Base-by-base conservation (phyloP, 192 early-diverging fungal genomes). In the Coemansia sp. region DNA sequence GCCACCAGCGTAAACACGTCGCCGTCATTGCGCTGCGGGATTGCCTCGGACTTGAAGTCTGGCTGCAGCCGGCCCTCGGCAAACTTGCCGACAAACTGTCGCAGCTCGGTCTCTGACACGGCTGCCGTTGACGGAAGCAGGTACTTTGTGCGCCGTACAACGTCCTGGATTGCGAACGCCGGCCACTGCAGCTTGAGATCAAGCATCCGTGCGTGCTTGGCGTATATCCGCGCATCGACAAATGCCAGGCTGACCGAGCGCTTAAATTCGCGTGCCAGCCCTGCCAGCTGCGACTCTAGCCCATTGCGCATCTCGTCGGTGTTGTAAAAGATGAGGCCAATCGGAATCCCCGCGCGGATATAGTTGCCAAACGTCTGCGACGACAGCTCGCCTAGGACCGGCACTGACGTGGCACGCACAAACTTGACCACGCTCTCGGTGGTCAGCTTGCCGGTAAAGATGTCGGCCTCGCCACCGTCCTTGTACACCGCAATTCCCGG, bases 1-100 rank as follows among this genome's bases (percentile, higher is more conserved):
- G 85, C 87, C 48, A 98, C 95, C 62, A 95, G 82, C 23, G 90
- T 84, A 82, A 87, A 91, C 56, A 97, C 92, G 34, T 85, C 81
- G 4, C 69, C 93, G 57, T 91, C 83, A 59, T 95, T 94, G 9
- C 57, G 42, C 64, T 83, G 88, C 2, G 94, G 94, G 49, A 87
- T 75, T 8, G 80, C 77, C 67, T 84, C 84, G 49, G 85, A 89
- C 73, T 92, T 95, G 77, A 92, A 71, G 44, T 79, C 81, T 26
- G 93, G 83, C 59, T 78, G 51, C 22, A 90, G 36, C 53, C 78
- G 81, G 32, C 93, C 93, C 6, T 58, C 67, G 27, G 81, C 61
- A 63, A 82, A 84, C 40, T 79, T 63, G 10, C 79, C 55, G 34
- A 89, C 78, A 61, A 92, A 87, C 10, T 53, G 41, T 50, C 75